phyloP scores from a whole-genome alignment of 805 yeast genomes.

The Yamadazyma nakazawae region DNA sequence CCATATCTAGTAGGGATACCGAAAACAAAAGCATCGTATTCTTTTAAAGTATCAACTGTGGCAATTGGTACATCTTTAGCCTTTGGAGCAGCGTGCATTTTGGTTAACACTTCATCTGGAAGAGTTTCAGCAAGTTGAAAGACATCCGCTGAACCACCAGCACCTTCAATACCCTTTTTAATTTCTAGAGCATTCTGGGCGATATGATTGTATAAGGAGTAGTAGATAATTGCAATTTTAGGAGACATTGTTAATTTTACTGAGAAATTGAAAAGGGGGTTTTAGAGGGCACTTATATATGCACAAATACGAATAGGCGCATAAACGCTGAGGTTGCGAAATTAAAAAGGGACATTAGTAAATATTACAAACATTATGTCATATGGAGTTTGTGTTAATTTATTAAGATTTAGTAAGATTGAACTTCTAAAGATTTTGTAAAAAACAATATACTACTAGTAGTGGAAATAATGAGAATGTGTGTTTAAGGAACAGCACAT shows the following conservation, averaged over 20 bases:
- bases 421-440: too few relatives aligned
- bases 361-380: background rate
- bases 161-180: constrained; percentile 63
- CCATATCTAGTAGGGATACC: constrained; percentile 86
- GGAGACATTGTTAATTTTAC: background rate
- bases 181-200: constrained; percentile 63
- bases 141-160: constrained; percentile 66
- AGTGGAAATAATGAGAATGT: too few relatives aligned
- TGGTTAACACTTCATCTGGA: constrained; percentile 15
- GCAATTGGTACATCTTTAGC: constrained; percentile 50
- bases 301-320: background rate
- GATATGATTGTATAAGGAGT: constrained; percentile 79
- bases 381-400: background rate
- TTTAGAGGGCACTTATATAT: background rate
- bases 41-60: constrained; percentile 51
- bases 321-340: too few relatives aligned
- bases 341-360: background rate
- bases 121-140: constrained; percentile 65
- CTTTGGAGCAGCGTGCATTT: constrained; percentile 17
- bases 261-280: background rate
- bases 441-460: too few relatives aligned
- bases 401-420: background rate
- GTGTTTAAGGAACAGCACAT: too few relatives aligned
- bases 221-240: constrained; percentile 44
- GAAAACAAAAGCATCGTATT: constrained; percentile 72